Evolutionary conservation across 805 yeast species (phyloP), one percentile per base, ranked within the genome.

Genomic region (Zygosaccharomyces siamensis): DNA sequence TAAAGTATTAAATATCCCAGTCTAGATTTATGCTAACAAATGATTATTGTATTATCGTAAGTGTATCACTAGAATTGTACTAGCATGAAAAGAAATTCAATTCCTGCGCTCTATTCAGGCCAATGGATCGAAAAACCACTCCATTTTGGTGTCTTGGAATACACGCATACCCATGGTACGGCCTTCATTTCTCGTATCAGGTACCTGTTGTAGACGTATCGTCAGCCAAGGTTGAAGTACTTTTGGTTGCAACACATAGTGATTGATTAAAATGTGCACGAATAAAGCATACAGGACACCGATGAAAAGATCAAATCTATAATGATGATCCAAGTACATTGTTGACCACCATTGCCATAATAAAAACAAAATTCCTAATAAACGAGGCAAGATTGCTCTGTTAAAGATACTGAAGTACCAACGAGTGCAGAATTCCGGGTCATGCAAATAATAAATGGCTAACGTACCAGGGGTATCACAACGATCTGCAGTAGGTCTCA

Each of bases 321-420:
- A 84, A 63, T 83, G 89, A 63, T 83, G 89, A 60, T 83, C 88
- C 49, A 84, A 63, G 57, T 84, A 84, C 68, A 83, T 79, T 2
- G 87, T 80, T 21, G 86, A 79, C 87, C 88, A 84, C 85, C 88
- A 81, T 60, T 83, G 88, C 30, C 79, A 59, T 2, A 71, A 49
- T 6, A 83, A 77, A 62, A 77, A 83, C 0, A 52, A 31, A 4
- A 74, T 57, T 18, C 73, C 75, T 1, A 73, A 53, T 4, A 70
- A 14, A 52, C 62, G 61, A 7, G 69, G 66, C 14, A 63, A 27
- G 7, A 61, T 28, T 3, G 63, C 64, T 10, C 50, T 50, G 48
- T 63, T 61, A 42, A 63, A 56, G 11, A 62, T 27, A 18, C 45
- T 51, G 36, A 57, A 60, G 26, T 57, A 51, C 62, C 64, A 59